Percentiles rank a stretch among this genome's conserved stretches.
phyloP scores from a whole-genome alignment of 2,329 filamentous ascomycete genomes.

The Aspergillus sp. region DNA sequence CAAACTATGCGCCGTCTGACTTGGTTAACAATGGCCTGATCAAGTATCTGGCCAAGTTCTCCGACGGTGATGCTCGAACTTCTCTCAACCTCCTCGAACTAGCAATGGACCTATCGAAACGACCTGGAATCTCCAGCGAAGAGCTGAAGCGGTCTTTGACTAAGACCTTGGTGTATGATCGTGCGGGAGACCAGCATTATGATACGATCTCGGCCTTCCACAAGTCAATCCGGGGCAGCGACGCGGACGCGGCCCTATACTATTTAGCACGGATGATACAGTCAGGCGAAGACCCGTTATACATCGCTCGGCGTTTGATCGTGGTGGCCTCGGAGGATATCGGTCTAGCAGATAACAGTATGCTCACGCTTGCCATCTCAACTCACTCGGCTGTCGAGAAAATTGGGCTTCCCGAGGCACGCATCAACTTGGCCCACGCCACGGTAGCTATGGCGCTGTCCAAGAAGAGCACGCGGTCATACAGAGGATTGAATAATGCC shows the following conservation, averaged over 20 bases:
- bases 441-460: slow-evolving; percentile 77
- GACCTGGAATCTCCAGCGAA: slow-evolving; percentile 66
- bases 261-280: slow-evolving; percentile 96
- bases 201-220: slow-evolving; percentile 97
- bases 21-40: slow-evolving; percentile 77
- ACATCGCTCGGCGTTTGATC: slow-evolving; percentile 87
- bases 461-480: slow-evolving; percentile 83
- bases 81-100: slow-evolving; percentile 90
- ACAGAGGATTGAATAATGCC: slow-evolving; percentile 78
- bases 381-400: slow-evolving; percentile 87
- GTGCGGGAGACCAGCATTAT: slow-evolving; percentile 94
- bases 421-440: slow-evolving; percentile 87
- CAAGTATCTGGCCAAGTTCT: slow-evolving; percentile 77
- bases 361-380: slow-evolving; percentile 81
- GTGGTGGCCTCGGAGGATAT: slow-evolving; percentile 95
- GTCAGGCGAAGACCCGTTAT: slow-evolving; percentile 89
- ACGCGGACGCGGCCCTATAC: slow-evolving; percentile 86
- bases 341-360: slow-evolving; percentile 80
- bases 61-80: slow-evolving; percentile 89
- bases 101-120: slow-evolving; percentile 72
- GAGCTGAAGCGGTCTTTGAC: slow-evolving; percentile 81
- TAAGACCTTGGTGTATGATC: slow-evolving; percentile 91
- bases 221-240: slow-evolving; percentile 86
- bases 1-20: slow-evolving; percentile 46
- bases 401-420: slow-evolving; percentile 91